Evolutionary conservation across 768 basidiomycete genomes (phyloP).

Genomic region (Scleroderma citrinum): DNA sequence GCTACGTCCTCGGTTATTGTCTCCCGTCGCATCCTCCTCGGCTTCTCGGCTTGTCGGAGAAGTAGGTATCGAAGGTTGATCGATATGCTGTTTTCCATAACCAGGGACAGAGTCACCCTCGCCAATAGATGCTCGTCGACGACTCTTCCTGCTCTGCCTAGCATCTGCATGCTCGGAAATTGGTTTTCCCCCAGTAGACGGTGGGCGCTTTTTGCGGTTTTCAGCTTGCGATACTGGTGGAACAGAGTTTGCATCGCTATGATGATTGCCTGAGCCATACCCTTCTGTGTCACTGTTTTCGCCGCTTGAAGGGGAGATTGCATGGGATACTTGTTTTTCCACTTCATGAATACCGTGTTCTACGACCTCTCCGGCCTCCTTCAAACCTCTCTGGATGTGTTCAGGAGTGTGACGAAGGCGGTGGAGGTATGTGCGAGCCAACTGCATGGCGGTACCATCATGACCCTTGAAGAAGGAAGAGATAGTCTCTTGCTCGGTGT

Average conservation of each 20-base stretch:
- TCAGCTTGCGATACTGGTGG: slow-evolving; percentile 6
- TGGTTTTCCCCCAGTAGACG: slow-evolving; percentile 16
- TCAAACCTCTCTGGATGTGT: slow-evolving; percentile 19
- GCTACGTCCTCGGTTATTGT: slow-evolving; percentile 17
- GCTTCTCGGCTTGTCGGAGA: background rate
- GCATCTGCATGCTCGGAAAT: background rate
- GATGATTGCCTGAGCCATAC: slow-evolving; percentile 57
- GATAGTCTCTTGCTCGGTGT: slow-evolving; percentile 3
- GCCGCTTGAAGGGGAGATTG: slow-evolving; percentile 2
- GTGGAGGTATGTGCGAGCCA: slow-evolving; percentile 9
- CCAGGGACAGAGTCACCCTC: slow-evolving; percentile 7
- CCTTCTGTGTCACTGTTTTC: slow-evolving; percentile 40
- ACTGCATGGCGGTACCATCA: slow-evolving; percentile 1
- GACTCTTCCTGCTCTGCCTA: slow-evolving; percentile 7
- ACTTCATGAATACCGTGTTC: slow-evolving; percentile 14
- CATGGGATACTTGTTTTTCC: slow-evolving; percentile 7
- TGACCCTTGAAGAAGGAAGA: slow-evolving; percentile 1
- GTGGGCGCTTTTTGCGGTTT: slow-evolving; percentile 21
- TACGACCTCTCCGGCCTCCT: slow-evolving; percentile 14
- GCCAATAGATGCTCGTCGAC: slow-evolving; percentile 9
- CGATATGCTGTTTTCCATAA: too few relatives aligned
- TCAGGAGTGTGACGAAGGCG: slow-evolving; percentile 12
- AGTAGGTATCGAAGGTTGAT: slow-evolving; percentile 4
- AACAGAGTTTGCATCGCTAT: slow-evolving; percentile 11
- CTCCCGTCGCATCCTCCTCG: slow-evolving; percentile 5